These are phyloP conservation scores for Boletus sensibilis DNA, from an alignment of 768 basidiomycete genomes.

Conservation along the genomic window DNA sequence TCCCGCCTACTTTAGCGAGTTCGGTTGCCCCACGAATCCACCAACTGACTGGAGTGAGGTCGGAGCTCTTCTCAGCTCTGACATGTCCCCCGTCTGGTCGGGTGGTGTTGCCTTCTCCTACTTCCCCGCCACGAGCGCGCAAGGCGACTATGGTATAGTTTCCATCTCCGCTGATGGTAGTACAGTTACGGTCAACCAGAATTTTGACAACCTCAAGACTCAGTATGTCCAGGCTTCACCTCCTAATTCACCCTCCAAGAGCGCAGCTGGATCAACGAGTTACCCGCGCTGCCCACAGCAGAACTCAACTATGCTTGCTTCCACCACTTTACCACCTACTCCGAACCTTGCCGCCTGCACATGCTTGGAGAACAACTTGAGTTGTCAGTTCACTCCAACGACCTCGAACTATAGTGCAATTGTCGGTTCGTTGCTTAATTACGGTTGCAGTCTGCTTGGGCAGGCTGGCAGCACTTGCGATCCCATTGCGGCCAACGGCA, in stretches of 20 bases:
- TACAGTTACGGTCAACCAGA: conserved; percentile 65
- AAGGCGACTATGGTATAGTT: conserved; percentile 84
- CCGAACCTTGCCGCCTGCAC: conserved; percentile 79
- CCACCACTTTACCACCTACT: conserved; percentile 74
- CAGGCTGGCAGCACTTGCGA: conserved; percentile 58
- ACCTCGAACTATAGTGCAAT: conserved; percentile 59
- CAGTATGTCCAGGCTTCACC: conserved; percentile 59
- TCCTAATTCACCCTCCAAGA: conserved; percentile 62
- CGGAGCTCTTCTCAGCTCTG: conserved; percentile 62
- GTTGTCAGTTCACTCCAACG: conserved; percentile 70
- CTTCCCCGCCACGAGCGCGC: conserved; percentile 74
- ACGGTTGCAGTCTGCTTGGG: conserved; percentile 67
- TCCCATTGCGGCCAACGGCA: conserved; percentile 71
- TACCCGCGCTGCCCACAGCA: conserved; percentile 62
- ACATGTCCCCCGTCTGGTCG: conserved; percentile 81
- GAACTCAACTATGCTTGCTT: conserved; percentile 61
- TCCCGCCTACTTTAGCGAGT: conserved; percentile 89
- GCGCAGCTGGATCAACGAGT: conserved; percentile 48
- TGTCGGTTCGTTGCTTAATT: conserved; percentile 61
- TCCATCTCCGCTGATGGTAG: conserved; percentile 63
- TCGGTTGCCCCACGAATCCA: conserved; percentile 66
- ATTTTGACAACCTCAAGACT: conserved; percentile 63
- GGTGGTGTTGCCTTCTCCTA: conserved; percentile 90
- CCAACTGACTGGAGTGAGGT: conserved; percentile 78
- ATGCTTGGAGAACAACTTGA: conserved; percentile 66